Evolutionary conservation across 768 basidiomycete species (phyloP).

Genomic region (Daedaleopsis sinensis): DNA sequence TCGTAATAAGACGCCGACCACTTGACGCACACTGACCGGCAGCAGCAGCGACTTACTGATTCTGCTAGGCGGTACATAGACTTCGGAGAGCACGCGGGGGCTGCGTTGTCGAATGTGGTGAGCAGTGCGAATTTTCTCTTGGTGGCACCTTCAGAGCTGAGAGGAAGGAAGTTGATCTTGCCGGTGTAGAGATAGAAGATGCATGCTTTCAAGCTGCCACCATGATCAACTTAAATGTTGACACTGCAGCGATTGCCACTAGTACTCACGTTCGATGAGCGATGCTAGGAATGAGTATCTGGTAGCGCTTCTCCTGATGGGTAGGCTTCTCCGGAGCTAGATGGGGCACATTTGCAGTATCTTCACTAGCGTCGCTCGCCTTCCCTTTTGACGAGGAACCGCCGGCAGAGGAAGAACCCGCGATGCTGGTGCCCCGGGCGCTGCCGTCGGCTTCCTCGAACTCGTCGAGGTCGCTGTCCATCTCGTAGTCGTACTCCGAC

Average conservation of each 20-base stretch:
- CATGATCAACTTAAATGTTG: constrained; percentile 5
- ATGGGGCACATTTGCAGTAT: neutral
- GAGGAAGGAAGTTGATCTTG: constrained; percentile 35
- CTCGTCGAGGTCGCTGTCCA: constrained; percentile 29
- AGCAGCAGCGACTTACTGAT: constrained; percentile 8
- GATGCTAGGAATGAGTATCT: constrained; percentile 19
- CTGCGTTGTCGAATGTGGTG: neutral
- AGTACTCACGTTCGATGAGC: constrained; percentile 25
- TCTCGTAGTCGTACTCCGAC: constrained; percentile 26
- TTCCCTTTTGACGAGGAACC: neutral
- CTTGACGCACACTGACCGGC: neutral
- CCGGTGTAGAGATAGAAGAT: constrained; percentile 44
- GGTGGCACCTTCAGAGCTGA: constrained; percentile 26
- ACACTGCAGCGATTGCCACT: too few species aligned
- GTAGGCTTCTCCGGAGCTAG: too few species aligned
- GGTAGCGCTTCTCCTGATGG: neutral
- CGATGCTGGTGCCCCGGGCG: neutral
- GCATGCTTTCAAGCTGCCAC: constrained; percentile 40
- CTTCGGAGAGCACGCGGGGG: constrained; percentile 26
- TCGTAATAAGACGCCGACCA: too few species aligned
- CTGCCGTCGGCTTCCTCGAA: constrained; percentile 7
- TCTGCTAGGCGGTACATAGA: constrained; percentile 29
- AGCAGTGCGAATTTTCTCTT: constrained; percentile 5
- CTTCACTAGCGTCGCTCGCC: neutral
- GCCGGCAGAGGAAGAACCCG: neutral